Evolutionary conservation across 2,329 filamentous ascomycete species (phyloP), one percentile per base, ranked within the genome.

Genomic region (Neodidymelliopsis sp.): DNA sequence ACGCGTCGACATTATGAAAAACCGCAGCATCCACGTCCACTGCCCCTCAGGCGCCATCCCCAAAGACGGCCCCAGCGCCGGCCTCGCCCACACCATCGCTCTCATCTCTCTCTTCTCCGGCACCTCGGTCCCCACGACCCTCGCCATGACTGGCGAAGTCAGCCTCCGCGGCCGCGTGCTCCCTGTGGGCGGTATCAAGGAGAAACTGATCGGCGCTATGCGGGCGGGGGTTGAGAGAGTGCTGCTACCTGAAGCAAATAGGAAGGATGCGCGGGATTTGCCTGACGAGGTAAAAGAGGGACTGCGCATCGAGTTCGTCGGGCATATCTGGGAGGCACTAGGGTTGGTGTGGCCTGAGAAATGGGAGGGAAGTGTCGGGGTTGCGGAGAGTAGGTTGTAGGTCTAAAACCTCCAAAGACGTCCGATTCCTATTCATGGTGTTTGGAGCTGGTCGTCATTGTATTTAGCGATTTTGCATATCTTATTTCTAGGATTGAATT

Each of bases 141-240:
- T 99, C 73, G 94, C 94, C 31, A 99, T 99, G 94, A 99, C 94
- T 0, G 85, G 85, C 7, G 85, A 88, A 66, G 76, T 88, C 54
- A 91, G 89, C 47, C 84, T 99, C 19, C 84, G 94, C 30, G 94
- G 94, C 16, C 86, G 91, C 57, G 89, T 99, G 47, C 90, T 94
- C 75, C 91, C 93, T 19, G 94, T 99, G 25, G 94, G 94, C 42
- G 94, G 94, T 13, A 97, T 99, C 77, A 97, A 97, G 76, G 93
- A 99, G 83, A 99, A 99, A 75, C 81, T 97, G 42, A 97, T 99
- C 68, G 94, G 94, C 16, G 94, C 94, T 7, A 80, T 95, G 68
- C 84, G 93, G 45, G 94, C 94, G 2, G 94, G 94, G 20, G 93
- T 99, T 54, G 96, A 96, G 81, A 93, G 90, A 23, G 93, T 99